Percentiles rank a stretch among this genome's conserved stretches.
These are phyloP conservation scores for Brasenia schreberi DNA, from an alignment of 164 flowering plant genomes.

Conservation along the genomic window DNA sequence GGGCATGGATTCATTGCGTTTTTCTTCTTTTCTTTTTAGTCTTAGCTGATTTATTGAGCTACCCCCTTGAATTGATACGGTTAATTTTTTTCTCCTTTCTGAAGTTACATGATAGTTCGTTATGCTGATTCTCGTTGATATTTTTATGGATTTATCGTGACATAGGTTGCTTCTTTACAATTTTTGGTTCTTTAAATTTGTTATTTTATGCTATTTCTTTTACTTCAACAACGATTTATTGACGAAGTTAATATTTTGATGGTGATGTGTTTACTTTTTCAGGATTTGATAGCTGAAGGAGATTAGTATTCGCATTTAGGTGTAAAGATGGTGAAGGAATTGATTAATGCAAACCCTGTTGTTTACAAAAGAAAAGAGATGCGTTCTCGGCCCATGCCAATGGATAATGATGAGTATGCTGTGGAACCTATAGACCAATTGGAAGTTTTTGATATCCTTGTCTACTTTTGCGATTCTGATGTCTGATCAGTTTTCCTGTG, in stretches of 20 bases:
- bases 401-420: conserved; percentile 37
- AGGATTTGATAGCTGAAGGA: neutral
- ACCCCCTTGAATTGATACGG: no score
- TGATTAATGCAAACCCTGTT: conserved; percentile 72
- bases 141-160: no score
- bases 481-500: neutral
- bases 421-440: conserved; percentile 64
- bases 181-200: no score
- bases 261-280: neutral
- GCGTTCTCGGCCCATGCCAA: conserved; percentile 21
- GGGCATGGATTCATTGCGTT: no score
- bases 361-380: conserved; percentile 70
- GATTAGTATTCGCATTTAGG: neutral
- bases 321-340: conserved; percentile 38
- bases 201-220: no score
- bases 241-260: neutral
- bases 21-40: no score
- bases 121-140: no score
- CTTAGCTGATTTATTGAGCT: no score
- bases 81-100: no score
- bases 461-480: neutral
- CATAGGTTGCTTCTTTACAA: no score
- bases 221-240: no score
- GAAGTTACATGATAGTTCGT: no score
- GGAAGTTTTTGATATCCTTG: conserved; percentile 88